A percentile compares a stretch with the other conserved stretches of the same genome.
Evolutionary conservation across 805 yeast species (phyloP).

Genomic region (Metschnikowia cerradonensis): DNA sequence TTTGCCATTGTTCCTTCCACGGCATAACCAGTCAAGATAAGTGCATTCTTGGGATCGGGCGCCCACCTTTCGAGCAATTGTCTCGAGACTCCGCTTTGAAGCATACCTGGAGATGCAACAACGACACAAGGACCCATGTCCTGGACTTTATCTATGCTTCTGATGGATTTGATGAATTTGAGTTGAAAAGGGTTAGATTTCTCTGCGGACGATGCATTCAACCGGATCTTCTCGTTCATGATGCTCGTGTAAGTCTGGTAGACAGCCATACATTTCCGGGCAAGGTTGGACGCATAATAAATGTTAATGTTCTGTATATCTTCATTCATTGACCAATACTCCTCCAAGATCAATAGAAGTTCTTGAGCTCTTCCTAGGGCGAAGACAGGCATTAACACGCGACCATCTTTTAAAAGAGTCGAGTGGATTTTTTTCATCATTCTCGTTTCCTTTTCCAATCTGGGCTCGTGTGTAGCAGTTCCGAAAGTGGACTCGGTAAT

Average conservation of each 20-base stretch:
- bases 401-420: conserved; percentile 82
- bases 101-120: conserved; percentile 97
- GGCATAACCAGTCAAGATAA: conserved; percentile 92
- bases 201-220: conserved; percentile 40
- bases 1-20: conserved; percentile 99
- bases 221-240: conserved; percentile 92
- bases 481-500: conserved; percentile 97
- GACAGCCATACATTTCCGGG: conserved; percentile 95
- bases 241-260: conserved; percentile 94
- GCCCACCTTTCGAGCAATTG: conserved; percentile 94
- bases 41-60: conserved; percentile 88
- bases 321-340: conserved; percentile 84
- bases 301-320: conserved; percentile 80
- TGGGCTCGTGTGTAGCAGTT: conserved; percentile 92
- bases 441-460: conserved; percentile 78
- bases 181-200: conserved; percentile 80
- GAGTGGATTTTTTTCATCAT: conserved; percentile 79
- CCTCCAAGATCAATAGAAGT: conserved; percentile 81
- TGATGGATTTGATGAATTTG: conserved; percentile 75
- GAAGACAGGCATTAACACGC: conserved; percentile 89
- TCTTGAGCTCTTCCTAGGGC: conserved; percentile 98
- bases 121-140: conserved; percentile 96
- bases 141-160: conserved; percentile 77
- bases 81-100: conserved; percentile 92
- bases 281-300: conserved; percentile 88